Evolutionary conservation across 163 green algal genomes (phyloP).

Genomic region (Dunaliella salina): DNA sequence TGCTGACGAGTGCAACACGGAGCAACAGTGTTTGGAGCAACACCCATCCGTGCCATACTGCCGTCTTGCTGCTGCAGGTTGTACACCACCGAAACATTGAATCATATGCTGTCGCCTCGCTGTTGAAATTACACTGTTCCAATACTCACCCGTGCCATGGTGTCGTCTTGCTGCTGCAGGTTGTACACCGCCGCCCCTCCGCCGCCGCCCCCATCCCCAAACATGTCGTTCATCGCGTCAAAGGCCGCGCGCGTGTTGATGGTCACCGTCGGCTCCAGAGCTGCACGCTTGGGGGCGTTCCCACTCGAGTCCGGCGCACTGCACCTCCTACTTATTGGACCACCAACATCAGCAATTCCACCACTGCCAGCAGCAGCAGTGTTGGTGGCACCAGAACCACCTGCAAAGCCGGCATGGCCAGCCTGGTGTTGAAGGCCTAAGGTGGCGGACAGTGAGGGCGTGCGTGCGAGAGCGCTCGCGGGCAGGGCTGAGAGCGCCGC

Average conservation of each 20-base stretch:
- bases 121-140: too few species aligned
- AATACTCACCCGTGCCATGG: too few species aligned
- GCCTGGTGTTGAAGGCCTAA: background rate
- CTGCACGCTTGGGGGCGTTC: background rate
- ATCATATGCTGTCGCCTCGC: too few species aligned
- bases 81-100: too few species aligned
- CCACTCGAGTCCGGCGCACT: too few species aligned
- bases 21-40: too few species aligned
- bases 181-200: too few species aligned
- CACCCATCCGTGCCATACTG: background rate
- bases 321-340: background rate
- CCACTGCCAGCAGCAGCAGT: too few species aligned
- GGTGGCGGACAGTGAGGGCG: background rate
- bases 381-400: background rate
- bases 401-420: too few species aligned
- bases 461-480: background rate
- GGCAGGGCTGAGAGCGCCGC: background rate
- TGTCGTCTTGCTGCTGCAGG: too few species aligned
- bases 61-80: background rate
- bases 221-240: conserved; percentile 65
- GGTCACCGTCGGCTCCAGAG: conserved; percentile 60
- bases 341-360: background rate
- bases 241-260: conserved; percentile 63
- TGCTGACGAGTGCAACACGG: too few species aligned
- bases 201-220: conserved; percentile 32